Conservation (phyloP, 495 filamentous ascomycete species). For the Opeltia flavorubescens region DNA sequence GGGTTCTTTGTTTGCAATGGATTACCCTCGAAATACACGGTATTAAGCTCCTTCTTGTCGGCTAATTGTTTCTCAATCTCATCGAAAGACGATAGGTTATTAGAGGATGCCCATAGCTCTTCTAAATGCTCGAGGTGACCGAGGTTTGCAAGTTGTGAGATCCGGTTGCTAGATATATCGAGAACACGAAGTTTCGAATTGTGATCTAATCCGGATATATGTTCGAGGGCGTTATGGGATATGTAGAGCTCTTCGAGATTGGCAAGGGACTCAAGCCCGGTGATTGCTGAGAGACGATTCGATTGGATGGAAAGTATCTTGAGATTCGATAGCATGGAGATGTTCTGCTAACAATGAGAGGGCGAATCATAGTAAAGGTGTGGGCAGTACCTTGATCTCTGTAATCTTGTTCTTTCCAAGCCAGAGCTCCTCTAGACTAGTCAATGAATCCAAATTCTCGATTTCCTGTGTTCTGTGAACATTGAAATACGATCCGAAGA, state of each 20-base stretch:
- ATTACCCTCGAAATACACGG: constrained; percentile 96
- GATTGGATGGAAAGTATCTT: constrained; percentile 92
- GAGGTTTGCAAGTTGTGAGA: constrained; percentile 61
- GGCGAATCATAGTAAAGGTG: background rate
- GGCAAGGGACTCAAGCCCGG: constrained; percentile 55
- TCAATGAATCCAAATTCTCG: constrained; percentile 67
- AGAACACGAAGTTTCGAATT: constrained; percentile 61
- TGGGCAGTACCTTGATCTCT: constrained; percentile 46
- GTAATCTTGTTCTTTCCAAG: constrained; percentile 97
- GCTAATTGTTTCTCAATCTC: constrained; percentile 71
- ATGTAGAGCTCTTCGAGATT: constrained; percentile 92
- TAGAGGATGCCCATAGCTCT: constrained; percentile 92
- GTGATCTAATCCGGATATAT: constrained; percentile 58
- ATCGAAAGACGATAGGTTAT: constrained; percentile 59
- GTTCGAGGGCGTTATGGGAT: constrained; percentile 86
- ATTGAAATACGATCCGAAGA: background rate
- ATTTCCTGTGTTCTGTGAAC: constrained; percentile 43
- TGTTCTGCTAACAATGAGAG: constrained; percentile 27
- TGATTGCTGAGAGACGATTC: constrained; percentile 75
- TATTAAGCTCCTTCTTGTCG: constrained; percentile 66
- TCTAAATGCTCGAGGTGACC: constrained; percentile 55
- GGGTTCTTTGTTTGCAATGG: constrained; percentile 65
- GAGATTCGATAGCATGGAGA: constrained; percentile 60
- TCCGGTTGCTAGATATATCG: constrained; percentile 83
- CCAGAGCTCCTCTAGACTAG: constrained; percentile 75